A percentile compares a stretch with the other conserved stretches of the same genome.
phyloP scores from a whole-genome alignment of 2,329 filamentous ascomycete genomes.

The Helicocarpus griseus region DNA sequence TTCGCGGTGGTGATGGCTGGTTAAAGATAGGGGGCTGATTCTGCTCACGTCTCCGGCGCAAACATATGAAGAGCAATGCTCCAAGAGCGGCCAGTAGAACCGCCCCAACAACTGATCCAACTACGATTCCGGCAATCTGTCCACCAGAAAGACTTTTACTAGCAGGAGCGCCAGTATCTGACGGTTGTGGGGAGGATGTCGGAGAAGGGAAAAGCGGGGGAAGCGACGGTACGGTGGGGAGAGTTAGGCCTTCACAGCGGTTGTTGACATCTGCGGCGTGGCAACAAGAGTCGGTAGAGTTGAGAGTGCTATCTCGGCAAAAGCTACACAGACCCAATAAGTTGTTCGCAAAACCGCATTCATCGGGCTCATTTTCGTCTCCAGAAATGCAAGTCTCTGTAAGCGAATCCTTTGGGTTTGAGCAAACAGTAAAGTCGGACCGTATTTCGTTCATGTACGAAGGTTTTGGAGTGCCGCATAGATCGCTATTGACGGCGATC shows the following conservation, averaged over 20 bases:
- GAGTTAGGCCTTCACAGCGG: conserved; percentile 63
- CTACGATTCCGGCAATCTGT: conserved; percentile 73
- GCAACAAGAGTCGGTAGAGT: conserved; percentile 93
- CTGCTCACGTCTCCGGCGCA: conserved; percentile 49
- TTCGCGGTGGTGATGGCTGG: conserved; percentile 63
- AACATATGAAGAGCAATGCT: conserved; percentile 46
- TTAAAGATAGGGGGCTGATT: conserved; percentile 73
- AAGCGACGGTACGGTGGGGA: conserved; percentile 59
- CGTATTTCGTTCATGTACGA: conserved; percentile 69
- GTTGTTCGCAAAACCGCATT: conserved; percentile 75
- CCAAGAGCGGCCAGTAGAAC: conserved; percentile 59
- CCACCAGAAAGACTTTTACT: conserved; percentile 34
- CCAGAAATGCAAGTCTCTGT: conserved; percentile 66
- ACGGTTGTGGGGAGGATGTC: conserved; percentile 52
- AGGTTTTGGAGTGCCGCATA: conserved; percentile 59
- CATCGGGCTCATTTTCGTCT: conserved; percentile 66
- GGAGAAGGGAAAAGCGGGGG: conserved; percentile 52
- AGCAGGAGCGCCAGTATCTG: conserved; percentile 30
- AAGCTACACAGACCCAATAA: conserved; percentile 72
- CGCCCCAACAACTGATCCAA: conserved; percentile 66
- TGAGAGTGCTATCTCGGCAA: conserved; percentile 71
- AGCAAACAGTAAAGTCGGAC: conserved; percentile 85
- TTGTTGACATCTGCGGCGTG: conserved; percentile 66
- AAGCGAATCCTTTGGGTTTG: conserved; percentile 70
- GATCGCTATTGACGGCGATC: conserved; percentile 60